These are phyloP conservation scores for Eucalyptus tenuipes DNA, from an alignment of 345 rosid genomes.

Conservation along the genomic window DNA sequence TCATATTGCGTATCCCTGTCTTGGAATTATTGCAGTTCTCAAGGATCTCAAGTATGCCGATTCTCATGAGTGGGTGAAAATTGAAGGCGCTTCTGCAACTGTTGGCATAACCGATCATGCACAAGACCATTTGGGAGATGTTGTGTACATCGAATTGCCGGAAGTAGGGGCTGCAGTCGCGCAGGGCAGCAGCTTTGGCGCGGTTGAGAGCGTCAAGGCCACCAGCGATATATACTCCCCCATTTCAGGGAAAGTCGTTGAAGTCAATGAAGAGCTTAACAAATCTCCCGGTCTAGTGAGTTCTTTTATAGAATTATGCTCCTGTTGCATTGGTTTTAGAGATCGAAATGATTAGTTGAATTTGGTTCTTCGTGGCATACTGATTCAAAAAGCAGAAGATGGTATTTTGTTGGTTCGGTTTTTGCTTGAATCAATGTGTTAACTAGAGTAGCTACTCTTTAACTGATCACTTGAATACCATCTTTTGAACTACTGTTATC, in stretches of 20 bases:
- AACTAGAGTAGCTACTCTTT: not conserved
- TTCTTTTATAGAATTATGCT: not conserved
- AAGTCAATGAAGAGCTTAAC: slow-evolving; percentile 54
- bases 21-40: slow-evolving; percentile 24
- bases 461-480: too few relatives aligned
- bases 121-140: slow-evolving; percentile 91
- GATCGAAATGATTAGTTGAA: not conserved
- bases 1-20: not conserved
- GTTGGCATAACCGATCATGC: slow-evolving; percentile 95
- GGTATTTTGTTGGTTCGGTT: not conserved
- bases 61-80: slow-evolving; percentile 88
- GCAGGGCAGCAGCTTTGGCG: slow-evolving; percentile 72
- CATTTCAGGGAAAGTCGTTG: slow-evolving; percentile 68
- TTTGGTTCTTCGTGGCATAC: not conserved
- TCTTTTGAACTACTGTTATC: not conserved
- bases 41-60: slow-evolving; percentile 76
- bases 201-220: slow-evolving; percentile 96
- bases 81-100: slow-evolving; percentile 57
- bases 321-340: not conserved
- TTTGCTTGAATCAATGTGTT: not conserved
- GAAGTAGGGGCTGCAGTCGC: slow-evolving; percentile 46
- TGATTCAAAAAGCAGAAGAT: not conserved
- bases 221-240: slow-evolving; percentile 85
- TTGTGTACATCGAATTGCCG: slow-evolving; percentile 81
- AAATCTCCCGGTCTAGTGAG: slow-evolving; percentile 71